Percentiles rank a stretch among this genome's conserved stretches.
These are phyloP conservation scores for Citrullus amarus DNA, from an alignment of 306 rosid genomes.

Conservation along the genomic window DNA sequence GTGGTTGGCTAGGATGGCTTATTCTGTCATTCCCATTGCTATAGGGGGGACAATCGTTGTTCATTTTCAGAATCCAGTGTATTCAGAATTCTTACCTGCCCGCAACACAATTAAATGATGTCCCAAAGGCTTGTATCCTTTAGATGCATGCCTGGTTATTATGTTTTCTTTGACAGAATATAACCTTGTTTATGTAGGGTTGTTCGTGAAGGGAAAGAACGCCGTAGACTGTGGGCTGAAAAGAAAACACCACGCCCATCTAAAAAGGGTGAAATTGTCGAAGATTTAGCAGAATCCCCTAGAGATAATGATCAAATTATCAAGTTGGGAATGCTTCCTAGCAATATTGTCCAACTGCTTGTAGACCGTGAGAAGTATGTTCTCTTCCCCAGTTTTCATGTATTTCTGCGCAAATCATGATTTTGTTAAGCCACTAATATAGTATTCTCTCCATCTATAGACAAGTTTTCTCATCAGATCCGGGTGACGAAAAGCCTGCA, in stretches of 20 bases:
- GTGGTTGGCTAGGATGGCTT: neutral
- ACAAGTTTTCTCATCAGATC: slow-evolving; percentile 39
- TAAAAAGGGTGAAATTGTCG: slow-evolving; percentile 18
- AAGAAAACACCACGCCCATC: slow-evolving; percentile 48
- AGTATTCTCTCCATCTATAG: slow-evolving; percentile 27
- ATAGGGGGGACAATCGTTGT: neutral
- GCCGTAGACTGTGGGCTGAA: slow-evolving; percentile 60
- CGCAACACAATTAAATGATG: neutral
- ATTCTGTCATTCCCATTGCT: neutral
- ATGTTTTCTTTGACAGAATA: neutral
- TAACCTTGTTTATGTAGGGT: slow-evolving; percentile 31
- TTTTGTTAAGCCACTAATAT: neutral
- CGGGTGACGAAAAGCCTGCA: slow-evolving; percentile 44
- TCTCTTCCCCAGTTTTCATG: neutral
- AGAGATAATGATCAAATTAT: slow-evolving; percentile 18
- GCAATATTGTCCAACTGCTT: slow-evolving; percentile 59
- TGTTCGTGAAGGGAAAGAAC: slow-evolving; percentile 60
- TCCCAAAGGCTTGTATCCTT: neutral
- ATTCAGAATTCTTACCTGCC: neutral
- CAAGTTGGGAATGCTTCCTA: slow-evolving; percentile 57
- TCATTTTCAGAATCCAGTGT: neutral
- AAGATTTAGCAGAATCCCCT: slow-evolving; percentile 24
- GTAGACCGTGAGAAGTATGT: slow-evolving; percentile 73
- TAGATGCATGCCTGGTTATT: neutral
- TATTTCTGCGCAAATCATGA: neutral